Conservation (phyloP, 768 basidiomycete species). For the Pholiota conissans region DNA sequence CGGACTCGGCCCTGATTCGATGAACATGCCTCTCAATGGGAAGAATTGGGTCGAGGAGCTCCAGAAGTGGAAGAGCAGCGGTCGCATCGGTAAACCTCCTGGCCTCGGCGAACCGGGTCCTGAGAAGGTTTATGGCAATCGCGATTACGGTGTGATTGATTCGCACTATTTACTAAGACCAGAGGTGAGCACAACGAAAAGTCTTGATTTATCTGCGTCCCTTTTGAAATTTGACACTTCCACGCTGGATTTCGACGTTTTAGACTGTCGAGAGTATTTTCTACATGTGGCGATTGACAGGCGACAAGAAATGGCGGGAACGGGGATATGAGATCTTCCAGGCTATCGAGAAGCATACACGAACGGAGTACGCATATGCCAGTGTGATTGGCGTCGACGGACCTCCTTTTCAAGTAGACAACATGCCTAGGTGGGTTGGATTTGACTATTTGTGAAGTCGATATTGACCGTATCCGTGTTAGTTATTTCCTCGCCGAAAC, state of each 20-base stretch:
- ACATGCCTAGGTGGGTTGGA: constrained; percentile 67
- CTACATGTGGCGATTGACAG: constrained; percentile 67
- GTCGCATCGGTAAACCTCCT: constrained; percentile 40
- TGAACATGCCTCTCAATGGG: constrained; percentile 33
- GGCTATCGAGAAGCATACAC: constrained; percentile 57
- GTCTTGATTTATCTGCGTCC: no score
- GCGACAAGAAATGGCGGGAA: constrained; percentile 67
- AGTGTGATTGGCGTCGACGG: constrained; percentile 49
- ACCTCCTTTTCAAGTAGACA: constrained; percentile 39
- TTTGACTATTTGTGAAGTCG: neutral
- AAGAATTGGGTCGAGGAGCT: constrained; percentile 51
- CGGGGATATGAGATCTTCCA: constrained; percentile 70
- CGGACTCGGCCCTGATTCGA: constrained; percentile 65
- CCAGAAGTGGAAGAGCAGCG: constrained; percentile 42
- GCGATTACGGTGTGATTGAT: constrained; percentile 49
- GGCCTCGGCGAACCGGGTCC: constrained; percentile 41
- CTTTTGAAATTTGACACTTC: neutral
- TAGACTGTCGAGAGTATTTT: constrained; percentile 66
- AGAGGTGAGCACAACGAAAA: no score
- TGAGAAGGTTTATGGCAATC: constrained; percentile 26
- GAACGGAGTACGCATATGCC: constrained; percentile 59
- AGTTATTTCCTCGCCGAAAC: constrained; percentile 49
- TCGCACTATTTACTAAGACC: constrained; percentile 58
- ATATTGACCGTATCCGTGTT: neutral
- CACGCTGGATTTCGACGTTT: neutral